Percentiles rank a stretch among this genome's conserved stretches.
phyloP scores from a whole-genome alignment of 345 rosid species.

The Lumnitzera racemosa region DNA sequence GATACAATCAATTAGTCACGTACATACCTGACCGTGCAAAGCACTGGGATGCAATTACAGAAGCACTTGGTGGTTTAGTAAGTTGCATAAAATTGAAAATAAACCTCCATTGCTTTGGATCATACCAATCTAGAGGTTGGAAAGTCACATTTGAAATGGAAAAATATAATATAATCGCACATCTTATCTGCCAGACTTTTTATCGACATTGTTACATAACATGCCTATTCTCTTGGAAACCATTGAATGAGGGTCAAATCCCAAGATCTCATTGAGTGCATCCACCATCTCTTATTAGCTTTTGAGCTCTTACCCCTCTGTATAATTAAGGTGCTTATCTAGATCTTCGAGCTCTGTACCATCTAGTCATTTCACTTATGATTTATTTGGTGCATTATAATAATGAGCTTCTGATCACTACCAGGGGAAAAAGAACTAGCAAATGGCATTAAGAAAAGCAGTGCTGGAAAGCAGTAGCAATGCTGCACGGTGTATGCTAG shows the following conservation, averaged over 20 bases:
- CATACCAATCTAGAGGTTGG: not conserved
- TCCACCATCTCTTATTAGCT: conserved; percentile 2
- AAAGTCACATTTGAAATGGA: too few species aligned
- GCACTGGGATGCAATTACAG: conserved; percentile 15
- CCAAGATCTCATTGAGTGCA: conserved; percentile 19
- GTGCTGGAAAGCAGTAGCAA: conserved; percentile 28
- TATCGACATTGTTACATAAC: conserved; percentile 15
- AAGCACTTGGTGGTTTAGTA: too few species aligned
- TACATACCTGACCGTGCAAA: conserved; percentile 26
- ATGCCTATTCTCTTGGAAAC: conserved; percentile 17
- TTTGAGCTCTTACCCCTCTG: conserved; percentile 12
- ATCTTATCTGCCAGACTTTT: conserved; percentile 1
- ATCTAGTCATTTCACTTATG: too few species aligned
- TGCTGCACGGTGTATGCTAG: conserved; percentile 13
- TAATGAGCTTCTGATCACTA: too few species aligned
- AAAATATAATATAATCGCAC: not conserved
- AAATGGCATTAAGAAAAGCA: conserved; percentile 54
- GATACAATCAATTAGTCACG: conserved; percentile 11
- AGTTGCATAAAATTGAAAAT: conserved; percentile 13
- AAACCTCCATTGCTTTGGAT: conserved; percentile 1
- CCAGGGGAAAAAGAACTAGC: too few species aligned
- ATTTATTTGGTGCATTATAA: too few species aligned
- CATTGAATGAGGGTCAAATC: conserved; percentile 35
- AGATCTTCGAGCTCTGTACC: too few species aligned
- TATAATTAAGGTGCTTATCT: conserved; percentile 18